Conservation (phyloP, 2,329 filamentous ascomycete genomes). For the Exophiala viscosa region DNA sequence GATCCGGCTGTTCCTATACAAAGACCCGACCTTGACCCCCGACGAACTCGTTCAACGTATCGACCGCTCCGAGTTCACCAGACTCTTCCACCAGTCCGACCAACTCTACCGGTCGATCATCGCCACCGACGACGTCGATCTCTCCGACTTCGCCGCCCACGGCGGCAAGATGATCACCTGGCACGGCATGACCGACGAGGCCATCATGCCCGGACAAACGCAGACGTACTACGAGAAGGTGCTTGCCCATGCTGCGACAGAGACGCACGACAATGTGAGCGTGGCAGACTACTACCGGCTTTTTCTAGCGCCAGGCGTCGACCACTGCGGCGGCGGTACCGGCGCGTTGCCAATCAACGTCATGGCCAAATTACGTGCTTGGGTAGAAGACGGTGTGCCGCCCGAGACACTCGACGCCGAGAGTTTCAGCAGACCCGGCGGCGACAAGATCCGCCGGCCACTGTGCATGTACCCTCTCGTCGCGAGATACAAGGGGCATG, state of each 20-base stretch:
- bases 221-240: slow-evolving; percentile 34
- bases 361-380: background rate
- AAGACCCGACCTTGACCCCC: background rate
- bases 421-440: slow-evolving; percentile 29
- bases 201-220: slow-evolving; percentile 37
- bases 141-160: slow-evolving; percentile 33
- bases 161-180: slow-evolving; percentile 45
- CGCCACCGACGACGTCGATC: slow-evolving; percentile 36
- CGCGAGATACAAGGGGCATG: slow-evolving; percentile 36
- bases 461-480: slow-evolving; percentile 44
- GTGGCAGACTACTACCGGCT: slow-evolving; percentile 4
- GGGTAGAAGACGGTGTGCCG: slow-evolving; percentile 2
- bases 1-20: background rate
- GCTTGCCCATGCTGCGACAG: background rate
- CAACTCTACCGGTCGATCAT: slow-evolving; percentile 36
- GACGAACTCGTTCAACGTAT: background rate
- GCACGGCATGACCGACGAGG: slow-evolving; percentile 39
- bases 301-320: slow-evolving; percentile 4
- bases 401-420: slow-evolving; percentile 1
- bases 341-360: background rate
- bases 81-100: background rate
- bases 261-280: background rate
- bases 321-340: slow-evolving; percentile 1
- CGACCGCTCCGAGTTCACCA: background rate
- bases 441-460: slow-evolving; percentile 39